These are phyloP conservation scores for Ettlia oleoabundans DNA, from an alignment of 139 green algal species.

Conservation along the genomic window DNA sequence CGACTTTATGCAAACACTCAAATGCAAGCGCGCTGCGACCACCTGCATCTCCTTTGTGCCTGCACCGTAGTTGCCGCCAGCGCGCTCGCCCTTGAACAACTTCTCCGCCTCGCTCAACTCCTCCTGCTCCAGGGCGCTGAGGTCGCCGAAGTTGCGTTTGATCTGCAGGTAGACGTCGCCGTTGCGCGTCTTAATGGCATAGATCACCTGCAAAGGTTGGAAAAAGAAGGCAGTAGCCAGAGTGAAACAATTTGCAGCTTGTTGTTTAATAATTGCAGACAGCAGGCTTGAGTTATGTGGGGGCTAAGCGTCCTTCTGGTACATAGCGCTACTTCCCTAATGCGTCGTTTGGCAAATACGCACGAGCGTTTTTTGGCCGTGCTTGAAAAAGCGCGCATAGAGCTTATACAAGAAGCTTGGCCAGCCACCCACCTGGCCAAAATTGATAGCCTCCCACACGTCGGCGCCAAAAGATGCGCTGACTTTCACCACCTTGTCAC, in stretches of 20 bases:
- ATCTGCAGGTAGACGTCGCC: slow-evolving; percentile 94
- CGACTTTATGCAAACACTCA: not conserved
- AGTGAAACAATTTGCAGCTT: too few species aligned
- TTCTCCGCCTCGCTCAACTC: slow-evolving; percentile 68
- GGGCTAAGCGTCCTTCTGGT: too few species aligned
- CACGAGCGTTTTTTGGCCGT: too few species aligned
- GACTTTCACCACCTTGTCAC: slow-evolving; percentile 92
- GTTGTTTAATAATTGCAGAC: too few species aligned
- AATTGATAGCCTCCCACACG: slow-evolving; percentile 95
- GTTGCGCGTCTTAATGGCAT: slow-evolving; percentile 96
- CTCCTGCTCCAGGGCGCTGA: slow-evolving; percentile 72
- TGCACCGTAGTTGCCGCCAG: slow-evolving; percentile 93
- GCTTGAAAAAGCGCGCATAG: too few species aligned
- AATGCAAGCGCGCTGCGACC: not conserved
- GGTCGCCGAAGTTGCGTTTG: slow-evolving; percentile 86
- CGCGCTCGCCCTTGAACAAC: slow-evolving; percentile 80
- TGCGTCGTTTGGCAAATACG: too few species aligned
- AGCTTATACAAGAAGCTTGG: too few species aligned
- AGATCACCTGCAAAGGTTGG: slow-evolving; percentile 94
- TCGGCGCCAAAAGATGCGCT: slow-evolving; percentile 96
- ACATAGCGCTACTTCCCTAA: too few species aligned
- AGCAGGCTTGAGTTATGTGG: too few species aligned
- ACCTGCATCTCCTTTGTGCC: slow-evolving; percentile 92
- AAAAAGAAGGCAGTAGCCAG: too few species aligned
- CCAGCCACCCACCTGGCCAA: slow-evolving; percentile 94